These are phyloP conservation scores for Mucuna pruriens DNA, from an alignment of 306 rosid species.

Conservation along the genomic window DNA sequence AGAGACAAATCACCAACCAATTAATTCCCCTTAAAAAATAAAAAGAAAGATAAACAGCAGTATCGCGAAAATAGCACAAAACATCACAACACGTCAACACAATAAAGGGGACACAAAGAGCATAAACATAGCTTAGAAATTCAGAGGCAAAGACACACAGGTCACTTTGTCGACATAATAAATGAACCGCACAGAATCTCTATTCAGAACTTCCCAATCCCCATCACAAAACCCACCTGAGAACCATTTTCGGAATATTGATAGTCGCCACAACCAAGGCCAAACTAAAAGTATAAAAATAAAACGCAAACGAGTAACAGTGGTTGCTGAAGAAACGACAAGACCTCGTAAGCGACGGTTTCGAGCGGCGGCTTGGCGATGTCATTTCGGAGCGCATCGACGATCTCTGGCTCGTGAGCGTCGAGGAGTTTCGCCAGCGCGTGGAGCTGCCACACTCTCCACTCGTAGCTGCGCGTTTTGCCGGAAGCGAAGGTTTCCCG, in stretches of 20 bases:
- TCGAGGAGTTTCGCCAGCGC: constrained; percentile 3
- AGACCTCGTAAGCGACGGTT: constrained; percentile 68
- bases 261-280: neutral
- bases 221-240: constrained; percentile 11
- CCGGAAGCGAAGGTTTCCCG: constrained; percentile 34
- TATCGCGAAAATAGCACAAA: neutral
- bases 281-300: neutral
- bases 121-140: neutral
- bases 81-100: constrained; percentile 18
- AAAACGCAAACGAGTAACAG: neutral
- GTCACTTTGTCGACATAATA: constrained; percentile 1
- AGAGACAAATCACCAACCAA: neutral
- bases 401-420: constrained; percentile 25
- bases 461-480: constrained; percentile 43
- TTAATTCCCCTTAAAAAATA: neutral
- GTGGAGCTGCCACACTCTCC: constrained; percentile 49
- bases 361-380: constrained; percentile 70
- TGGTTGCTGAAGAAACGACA: neutral
- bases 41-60: neutral
- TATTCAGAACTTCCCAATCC: neutral
- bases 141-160: neutral
- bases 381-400: constrained; percentile 48
- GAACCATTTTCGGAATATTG: neutral
- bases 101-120: neutral
- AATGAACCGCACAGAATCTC: constrained; percentile 28